phyloP scores from a whole-genome alignment of 2,329 filamentous ascomycete genomes.

The Colletotrichum lindemuthianum region DNA sequence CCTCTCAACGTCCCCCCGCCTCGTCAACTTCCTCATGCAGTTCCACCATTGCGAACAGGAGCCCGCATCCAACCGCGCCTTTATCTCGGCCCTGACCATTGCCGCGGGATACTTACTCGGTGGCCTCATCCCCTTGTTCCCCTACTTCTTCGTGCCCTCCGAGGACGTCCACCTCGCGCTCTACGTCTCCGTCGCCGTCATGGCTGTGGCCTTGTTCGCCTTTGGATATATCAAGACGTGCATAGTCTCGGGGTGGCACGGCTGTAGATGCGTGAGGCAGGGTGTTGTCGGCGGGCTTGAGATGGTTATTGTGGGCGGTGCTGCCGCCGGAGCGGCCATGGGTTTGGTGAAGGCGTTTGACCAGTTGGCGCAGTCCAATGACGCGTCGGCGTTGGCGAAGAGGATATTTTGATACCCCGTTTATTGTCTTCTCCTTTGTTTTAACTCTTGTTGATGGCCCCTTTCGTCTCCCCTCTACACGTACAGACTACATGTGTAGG shows the following conservation, averaged over 20 bases:
- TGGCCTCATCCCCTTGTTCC: conserved; percentile 75
- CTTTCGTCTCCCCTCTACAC: too few species aligned
- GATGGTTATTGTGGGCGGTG: conserved; percentile 52
- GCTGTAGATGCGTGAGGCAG: conserved; percentile 33
- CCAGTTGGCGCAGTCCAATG: conserved; percentile 27
- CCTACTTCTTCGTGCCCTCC: conserved; percentile 68
- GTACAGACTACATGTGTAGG: too few species aligned
- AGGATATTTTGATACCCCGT: conserved; percentile 16
- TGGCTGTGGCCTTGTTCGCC: conserved; percentile 66
- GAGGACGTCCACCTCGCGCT: conserved; percentile 58
- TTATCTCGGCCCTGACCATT: conserved; percentile 72
- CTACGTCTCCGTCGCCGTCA: conserved; percentile 68
- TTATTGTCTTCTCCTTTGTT: background rate
- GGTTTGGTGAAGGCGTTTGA: conserved; percentile 46
- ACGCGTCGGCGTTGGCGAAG: conserved; percentile 24
- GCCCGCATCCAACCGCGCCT: conserved; percentile 54
- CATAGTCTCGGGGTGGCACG: conserved; percentile 45
- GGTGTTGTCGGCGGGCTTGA: conserved; percentile 46
- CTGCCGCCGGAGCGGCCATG: conserved; percentile 51
- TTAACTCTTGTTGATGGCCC: background rate
- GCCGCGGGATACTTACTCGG: conserved; percentile 76
- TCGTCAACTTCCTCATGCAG: conserved; percentile 70
- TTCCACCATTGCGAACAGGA: conserved; percentile 63
- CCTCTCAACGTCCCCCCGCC: conserved; percentile 46
- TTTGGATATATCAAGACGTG: conserved; percentile 75